phyloP scores from a whole-genome alignment of 2,329 filamentous ascomycete genomes.

The Colletotrichum chrysophilum region DNA sequence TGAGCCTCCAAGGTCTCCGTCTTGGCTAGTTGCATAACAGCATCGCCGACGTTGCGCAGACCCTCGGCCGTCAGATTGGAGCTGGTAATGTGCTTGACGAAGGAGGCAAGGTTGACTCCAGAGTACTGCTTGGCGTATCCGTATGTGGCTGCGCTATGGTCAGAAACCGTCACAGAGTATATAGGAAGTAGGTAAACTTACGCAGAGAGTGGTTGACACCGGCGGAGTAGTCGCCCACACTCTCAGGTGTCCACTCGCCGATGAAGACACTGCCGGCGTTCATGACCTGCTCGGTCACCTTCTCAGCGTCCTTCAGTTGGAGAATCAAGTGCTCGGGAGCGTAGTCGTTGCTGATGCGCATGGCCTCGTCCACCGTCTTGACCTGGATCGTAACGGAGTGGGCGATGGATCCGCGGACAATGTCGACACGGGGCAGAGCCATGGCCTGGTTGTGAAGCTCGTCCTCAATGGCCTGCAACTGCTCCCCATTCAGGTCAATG shows the following conservation, averaged over 20 bases:
- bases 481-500: slow-evolving; percentile 74
- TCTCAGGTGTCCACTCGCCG: slow-evolving; percentile 95
- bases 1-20: slow-evolving; percentile 97
- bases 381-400: slow-evolving; percentile 91
- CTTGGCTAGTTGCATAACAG: slow-evolving; percentile 93
- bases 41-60: slow-evolving; percentile 80
- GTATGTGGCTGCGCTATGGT: slow-evolving; percentile 76
- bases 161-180: background rate
- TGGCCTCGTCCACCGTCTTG: slow-evolving; percentile 72
- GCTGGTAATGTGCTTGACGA: slow-evolving; percentile 97
- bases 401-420: slow-evolving; percentile 86
- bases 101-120: slow-evolving; percentile 93
- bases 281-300: slow-evolving; percentile 78
- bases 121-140: slow-evolving; percentile 99
- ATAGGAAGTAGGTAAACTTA: slow-evolving; percentile 57
- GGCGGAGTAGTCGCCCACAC: slow-evolving; percentile 96
- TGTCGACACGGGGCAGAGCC: slow-evolving; percentile 87
- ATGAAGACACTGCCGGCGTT: slow-evolving; percentile 98
- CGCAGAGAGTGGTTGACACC: slow-evolving; percentile 97
- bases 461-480: slow-evolving; percentile 85
- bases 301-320: slow-evolving; percentile 79
- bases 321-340: slow-evolving; percentile 96
- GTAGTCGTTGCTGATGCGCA: slow-evolving; percentile 88
- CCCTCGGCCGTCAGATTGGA: slow-evolving; percentile 88
- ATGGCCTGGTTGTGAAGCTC: slow-evolving; percentile 88